phyloP scores from a whole-genome alignment of 2,329 filamentous ascomycete species.

The Fusarium scirpi region DNA sequence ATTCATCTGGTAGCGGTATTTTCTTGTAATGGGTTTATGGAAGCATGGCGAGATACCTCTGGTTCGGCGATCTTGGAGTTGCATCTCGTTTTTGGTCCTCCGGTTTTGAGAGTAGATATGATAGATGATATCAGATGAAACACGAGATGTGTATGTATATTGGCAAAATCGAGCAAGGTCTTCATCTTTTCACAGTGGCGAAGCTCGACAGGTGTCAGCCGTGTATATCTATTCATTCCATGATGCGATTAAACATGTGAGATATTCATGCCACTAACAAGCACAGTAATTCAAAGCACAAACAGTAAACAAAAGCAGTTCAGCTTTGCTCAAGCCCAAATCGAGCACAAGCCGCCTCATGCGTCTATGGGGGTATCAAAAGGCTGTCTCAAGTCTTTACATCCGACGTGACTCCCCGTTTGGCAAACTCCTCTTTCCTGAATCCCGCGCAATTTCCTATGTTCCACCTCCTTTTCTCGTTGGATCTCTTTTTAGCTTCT shows the following conservation, averaged over 20 bases:
- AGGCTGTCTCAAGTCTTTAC: conserved; percentile 45
- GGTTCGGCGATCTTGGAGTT: conserved; percentile 47
- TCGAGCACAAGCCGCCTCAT: conserved; percentile 46
- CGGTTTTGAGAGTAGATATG: conserved; percentile 21
- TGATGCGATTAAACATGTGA: conserved; percentile 12
- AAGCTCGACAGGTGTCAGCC: background rate
- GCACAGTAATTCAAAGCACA: conserved; percentile 13
- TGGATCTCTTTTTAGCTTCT: background rate
- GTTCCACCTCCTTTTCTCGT: background rate
- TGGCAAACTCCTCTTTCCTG: conserved; percentile 28
- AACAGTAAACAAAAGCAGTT: conserved; percentile 38
- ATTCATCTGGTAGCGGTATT: conserved; percentile 18
- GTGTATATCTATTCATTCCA: conserved; percentile 26
- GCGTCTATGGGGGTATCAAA: conserved; percentile 52
- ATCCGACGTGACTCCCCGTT: conserved; percentile 44
- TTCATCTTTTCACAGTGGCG: background rate
- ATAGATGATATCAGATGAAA: conserved; percentile 33
- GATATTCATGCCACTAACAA: conserved; percentile 3
- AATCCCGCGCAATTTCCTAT: conserved; percentile 5
- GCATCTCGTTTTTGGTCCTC: conserved; percentile 37
- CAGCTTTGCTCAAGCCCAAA: conserved; percentile 32
- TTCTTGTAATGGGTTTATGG: conserved; percentile 36
- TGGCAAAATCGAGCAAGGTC: background rate
- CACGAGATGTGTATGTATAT: conserved; percentile 15
- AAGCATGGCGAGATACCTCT: conserved; percentile 43